Evolutionary conservation across 106 monocot species (phyloP), one percentile per base, ranked within the genome.

Genomic region (Acorus gramineus): DNA sequence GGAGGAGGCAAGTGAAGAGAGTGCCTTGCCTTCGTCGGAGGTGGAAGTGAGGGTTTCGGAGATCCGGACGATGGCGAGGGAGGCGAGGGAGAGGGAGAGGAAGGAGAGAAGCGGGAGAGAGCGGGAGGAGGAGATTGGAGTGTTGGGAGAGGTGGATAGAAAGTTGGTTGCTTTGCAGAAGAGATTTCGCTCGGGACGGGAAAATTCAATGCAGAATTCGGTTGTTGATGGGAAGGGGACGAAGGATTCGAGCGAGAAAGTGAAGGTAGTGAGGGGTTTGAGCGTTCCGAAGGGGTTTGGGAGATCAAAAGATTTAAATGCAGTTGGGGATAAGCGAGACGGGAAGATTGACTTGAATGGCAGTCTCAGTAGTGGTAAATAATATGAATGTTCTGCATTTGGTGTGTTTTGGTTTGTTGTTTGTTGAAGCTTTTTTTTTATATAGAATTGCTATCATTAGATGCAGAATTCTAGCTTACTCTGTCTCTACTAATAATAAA

Each of bases 51-150:
- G 44, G 73, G 73, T 82, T 5, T 44, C 4, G 66, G 64, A 66
- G 69, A 82, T 82, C 14, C 52, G 74, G 55, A 63, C 50, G 14
- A 78, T 78, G 78, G 82, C 68, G 28, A 71, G 51, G 71, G 78
- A 68, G 69, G 73, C 69, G 1, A 69, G 72, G 64, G 66, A 55
- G 57, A 49, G 4, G 3, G 74, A 74, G 59, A 47, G 44, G 60
- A 54, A 43, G 65, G 47, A 44, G 55, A 44, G 10, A 57, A 28
- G 28, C 28, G 48, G 50, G 66, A 44, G 51, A 74, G 51, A 8
- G 14, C 46, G 60, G 11, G 53, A 42, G 14, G 65, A 50, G n/a
- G 45, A 57, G 55, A 46, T 13, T 52, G 66, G 66, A 60, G 60
- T 49, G 8, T 50, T n/a, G 42, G 53, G 47, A 47, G 68, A 46